Evolutionary conservation across 2,329 filamentous ascomycete genomes (phyloP).

Genomic region (Neodidymelliopsis sp.): DNA sequence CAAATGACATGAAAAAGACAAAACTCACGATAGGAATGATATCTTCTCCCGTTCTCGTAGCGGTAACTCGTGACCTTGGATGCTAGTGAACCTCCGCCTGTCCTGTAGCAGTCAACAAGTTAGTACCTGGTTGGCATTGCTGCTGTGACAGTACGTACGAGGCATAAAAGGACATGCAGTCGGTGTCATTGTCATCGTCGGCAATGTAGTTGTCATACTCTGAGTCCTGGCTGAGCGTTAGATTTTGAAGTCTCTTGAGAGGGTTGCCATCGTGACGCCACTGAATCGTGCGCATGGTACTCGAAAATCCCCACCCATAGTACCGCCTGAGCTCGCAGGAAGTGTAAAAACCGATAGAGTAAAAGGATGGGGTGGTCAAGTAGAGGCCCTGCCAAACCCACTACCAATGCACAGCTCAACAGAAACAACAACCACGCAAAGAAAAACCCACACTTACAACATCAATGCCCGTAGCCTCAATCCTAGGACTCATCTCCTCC

Average conservation of each 20-base stretch:
- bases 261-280: no score
- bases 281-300: no score
- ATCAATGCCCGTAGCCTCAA: constrained; percentile 15
- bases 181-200: constrained; percentile 34
- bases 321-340: no score
- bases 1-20: no score
- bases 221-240: constrained; percentile 28
- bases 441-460: constrained; percentile 19
- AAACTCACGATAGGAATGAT: constrained; percentile 44
- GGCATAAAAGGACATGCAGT: constrained; percentile 35
- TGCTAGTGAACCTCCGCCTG: constrained; percentile 48
- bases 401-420: background rate
- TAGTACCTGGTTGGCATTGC: no score
- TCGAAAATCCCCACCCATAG: no score
- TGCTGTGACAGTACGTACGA: no score
- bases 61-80: constrained; percentile 51
- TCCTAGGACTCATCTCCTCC: background rate
- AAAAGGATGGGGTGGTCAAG: no score
- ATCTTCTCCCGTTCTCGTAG: constrained; percentile 47
- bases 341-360: no score
- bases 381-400: no score
- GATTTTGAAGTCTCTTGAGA: no score
- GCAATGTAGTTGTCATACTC: constrained; percentile 34
- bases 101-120: background rate
- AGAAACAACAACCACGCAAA: background rate